phyloP scores from a whole-genome alignment of 2,329 filamentous ascomycete species.

The Aspergillus clavatus region DNA sequence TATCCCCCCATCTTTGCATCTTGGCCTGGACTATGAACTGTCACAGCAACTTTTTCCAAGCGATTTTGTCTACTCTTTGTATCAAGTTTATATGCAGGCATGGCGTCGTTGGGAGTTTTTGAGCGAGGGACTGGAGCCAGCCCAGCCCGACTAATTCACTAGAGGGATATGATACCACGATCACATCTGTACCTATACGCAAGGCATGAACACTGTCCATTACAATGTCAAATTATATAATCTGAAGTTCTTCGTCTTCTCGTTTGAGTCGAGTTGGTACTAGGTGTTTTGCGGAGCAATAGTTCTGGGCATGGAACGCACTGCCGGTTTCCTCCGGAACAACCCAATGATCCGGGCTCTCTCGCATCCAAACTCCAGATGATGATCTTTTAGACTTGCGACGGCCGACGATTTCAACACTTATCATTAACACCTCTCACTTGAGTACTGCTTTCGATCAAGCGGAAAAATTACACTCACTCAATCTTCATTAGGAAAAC shows the following conservation, averaged over 20 bases:
- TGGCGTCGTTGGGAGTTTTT: constrained; percentile 14
- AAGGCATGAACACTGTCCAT: not conserved
- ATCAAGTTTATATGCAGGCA: constrained; percentile 10
- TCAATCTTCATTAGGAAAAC: too few species aligned
- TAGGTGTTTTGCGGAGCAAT: too few species aligned
- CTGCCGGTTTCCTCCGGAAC: too few species aligned
- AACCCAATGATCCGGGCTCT: constrained; percentile 13
- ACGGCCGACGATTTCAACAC: not conserved
- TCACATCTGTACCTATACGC: not conserved
- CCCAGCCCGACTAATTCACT: constrained; percentile 5
- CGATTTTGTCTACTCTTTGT: not conserved
- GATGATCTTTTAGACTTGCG: constrained; percentile 5
- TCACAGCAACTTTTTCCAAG: not conserved
- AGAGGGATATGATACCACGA: constrained; percentile 14
- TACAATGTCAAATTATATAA: not conserved
- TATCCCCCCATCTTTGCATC: constrained; percentile 1
- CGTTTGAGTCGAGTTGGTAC: too few species aligned
- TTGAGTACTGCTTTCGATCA: too few species aligned
- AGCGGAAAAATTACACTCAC: too few species aligned
- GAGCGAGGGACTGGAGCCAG: constrained; percentile 4
- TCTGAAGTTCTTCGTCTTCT: not conserved
- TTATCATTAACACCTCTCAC: too few species aligned
- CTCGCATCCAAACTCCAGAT: constrained; percentile 4
- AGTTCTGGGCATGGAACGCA: too few species aligned
- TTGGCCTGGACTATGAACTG: not conserved